Evolutionary conservation across 1,284 basidiomycete genomes (phyloP).

Genomic region (Moesziomyces sp.): DNA sequence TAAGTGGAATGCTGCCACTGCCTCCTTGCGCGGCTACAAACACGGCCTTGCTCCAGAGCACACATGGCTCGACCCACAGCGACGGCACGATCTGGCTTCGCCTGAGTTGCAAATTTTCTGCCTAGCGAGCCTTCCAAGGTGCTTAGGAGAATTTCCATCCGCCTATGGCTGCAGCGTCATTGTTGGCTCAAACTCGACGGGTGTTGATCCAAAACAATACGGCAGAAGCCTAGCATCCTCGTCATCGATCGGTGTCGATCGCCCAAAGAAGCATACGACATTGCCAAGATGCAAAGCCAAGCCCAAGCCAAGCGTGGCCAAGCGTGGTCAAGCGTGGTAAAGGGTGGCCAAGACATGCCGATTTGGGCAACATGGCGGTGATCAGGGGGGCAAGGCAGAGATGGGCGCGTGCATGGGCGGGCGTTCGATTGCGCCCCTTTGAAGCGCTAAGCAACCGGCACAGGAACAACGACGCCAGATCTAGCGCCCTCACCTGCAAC

Average conservation of each 20-base stretch:
- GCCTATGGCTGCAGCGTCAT: not conserved
- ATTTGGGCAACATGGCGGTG: not conserved
- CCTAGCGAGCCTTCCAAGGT: not conserved
- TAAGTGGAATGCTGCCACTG: not conserved
- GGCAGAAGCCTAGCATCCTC: not conserved
- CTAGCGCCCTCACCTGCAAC: not conserved
- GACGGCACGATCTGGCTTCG: not conserved
- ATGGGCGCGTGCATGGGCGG: not conserved
- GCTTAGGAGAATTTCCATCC: not conserved
- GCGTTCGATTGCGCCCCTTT: not conserved
- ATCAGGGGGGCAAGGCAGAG: not conserved
- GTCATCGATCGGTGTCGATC: not conserved
- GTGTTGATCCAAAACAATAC: not conserved
- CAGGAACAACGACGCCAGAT: too few relatives aligned
- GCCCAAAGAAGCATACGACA: not conserved
- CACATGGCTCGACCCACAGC: too few relatives aligned
- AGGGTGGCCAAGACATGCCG: not conserved
- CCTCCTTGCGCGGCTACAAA: not conserved
- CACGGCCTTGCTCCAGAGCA: not conserved
- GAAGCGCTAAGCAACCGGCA: not conserved
- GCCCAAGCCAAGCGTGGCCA: not conserved
- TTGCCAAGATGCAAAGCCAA: not conserved
- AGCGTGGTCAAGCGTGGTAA: too few relatives aligned
- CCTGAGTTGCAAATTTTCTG: not conserved
- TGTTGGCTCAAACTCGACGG: not conserved